A percentile compares a stretch with the other conserved stretches of the same genome.
These are phyloP conservation scores for Penicillium dipodomyicola DNA, from an alignment of 495 filamentous ascomycete genomes.

Conservation along the genomic window DNA sequence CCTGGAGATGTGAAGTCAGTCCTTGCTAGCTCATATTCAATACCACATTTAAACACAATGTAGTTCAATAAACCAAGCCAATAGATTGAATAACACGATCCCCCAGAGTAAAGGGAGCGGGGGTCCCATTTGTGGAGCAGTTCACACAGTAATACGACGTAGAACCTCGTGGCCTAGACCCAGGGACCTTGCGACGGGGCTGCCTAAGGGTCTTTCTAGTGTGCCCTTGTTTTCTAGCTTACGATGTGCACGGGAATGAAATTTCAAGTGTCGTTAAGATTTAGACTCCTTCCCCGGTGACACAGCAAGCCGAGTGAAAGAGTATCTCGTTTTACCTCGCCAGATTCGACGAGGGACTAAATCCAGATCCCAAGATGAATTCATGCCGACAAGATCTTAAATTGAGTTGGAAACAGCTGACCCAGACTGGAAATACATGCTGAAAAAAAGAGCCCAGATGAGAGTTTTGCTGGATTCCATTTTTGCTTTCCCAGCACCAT, in stretches of 20 bases:
- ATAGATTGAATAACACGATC: not conserved
- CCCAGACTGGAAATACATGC: slow-evolving; percentile 50
- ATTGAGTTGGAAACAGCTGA: slow-evolving; percentile 50
- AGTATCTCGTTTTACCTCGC: slow-evolving; percentile 25
- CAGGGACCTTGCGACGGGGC: not conserved
- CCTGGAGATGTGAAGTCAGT: not conserved
- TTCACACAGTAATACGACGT: not conserved
- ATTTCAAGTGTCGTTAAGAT: slow-evolving; percentile 31
- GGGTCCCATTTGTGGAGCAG: not conserved
- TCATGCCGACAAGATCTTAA: slow-evolving; percentile 50
- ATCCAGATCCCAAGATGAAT: slow-evolving; percentile 24
- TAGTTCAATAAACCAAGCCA: not conserved
- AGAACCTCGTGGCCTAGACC: not conserved
- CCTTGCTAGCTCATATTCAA: not conserved
- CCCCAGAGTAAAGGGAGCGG: not conserved
- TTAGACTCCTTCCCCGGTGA: slow-evolving; percentile 21
- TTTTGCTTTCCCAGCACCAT: slow-evolving; percentile 39
- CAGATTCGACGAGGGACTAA: slow-evolving; percentile 18
- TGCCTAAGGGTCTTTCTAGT: not conserved
- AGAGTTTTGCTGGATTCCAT: slow-evolving; percentile 36
- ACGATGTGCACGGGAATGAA: slow-evolving; percentile 8
- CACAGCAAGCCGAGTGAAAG: slow-evolving; percentile 16
- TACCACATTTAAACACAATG: not conserved
- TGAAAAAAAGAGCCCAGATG: slow-evolving; percentile 41
- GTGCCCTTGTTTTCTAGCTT: not conserved